These are phyloP conservation scores for Sphaerostilbella broomeana DNA, from an alignment of 2,329 filamentous ascomycete species.

Conservation along the genomic window DNA sequence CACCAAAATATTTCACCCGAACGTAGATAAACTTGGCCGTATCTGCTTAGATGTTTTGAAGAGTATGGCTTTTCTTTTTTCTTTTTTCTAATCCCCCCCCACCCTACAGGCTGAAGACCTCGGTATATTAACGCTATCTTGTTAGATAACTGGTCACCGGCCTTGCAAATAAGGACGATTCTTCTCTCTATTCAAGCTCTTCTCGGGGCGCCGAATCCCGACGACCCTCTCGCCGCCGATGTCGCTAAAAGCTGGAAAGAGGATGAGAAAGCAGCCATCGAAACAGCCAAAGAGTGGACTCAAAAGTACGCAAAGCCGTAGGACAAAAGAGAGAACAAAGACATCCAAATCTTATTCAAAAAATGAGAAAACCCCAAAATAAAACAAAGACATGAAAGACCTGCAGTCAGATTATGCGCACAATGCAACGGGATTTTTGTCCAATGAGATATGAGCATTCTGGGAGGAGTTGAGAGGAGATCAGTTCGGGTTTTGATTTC, in stretches of 20 bases:
- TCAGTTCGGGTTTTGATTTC: slow-evolving; percentile 11
- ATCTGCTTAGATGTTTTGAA: slow-evolving; percentile 97
- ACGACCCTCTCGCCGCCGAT: slow-evolving; percentile 96
- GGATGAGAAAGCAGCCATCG: slow-evolving; percentile 84
- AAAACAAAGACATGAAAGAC: slow-evolving; percentile 8
- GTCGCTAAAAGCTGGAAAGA: slow-evolving; percentile 98
- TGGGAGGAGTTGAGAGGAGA: slow-evolving; percentile 19
- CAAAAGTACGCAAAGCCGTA: slow-evolving; percentile 63
- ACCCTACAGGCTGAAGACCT: background rate
- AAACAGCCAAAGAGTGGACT: slow-evolving; percentile 90
- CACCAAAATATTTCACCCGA: slow-evolving; percentile 98
- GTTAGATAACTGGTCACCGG: slow-evolving; percentile 95
- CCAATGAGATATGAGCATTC: slow-evolving; percentile 17
- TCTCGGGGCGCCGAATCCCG: slow-evolving; percentile 91
- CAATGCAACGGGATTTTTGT: slow-evolving; percentile 3
- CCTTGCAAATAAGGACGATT: slow-evolving; percentile 95
- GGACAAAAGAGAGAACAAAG: background rate
- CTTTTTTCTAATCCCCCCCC: slow-evolving; percentile 3
- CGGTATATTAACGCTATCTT: slow-evolving; percentile 13
- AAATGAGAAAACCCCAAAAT: slow-evolving; percentile 8
- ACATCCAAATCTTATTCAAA: background rate
- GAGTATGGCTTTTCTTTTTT: slow-evolving; percentile 52
- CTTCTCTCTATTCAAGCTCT: slow-evolving; percentile 97
- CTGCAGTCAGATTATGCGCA: slow-evolving; percentile 2
- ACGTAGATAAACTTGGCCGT: slow-evolving; percentile 93